Evolutionary conservation across 441 rosid genomes (phyloP).

Genomic region (Dalechampia spathulata): DNA sequence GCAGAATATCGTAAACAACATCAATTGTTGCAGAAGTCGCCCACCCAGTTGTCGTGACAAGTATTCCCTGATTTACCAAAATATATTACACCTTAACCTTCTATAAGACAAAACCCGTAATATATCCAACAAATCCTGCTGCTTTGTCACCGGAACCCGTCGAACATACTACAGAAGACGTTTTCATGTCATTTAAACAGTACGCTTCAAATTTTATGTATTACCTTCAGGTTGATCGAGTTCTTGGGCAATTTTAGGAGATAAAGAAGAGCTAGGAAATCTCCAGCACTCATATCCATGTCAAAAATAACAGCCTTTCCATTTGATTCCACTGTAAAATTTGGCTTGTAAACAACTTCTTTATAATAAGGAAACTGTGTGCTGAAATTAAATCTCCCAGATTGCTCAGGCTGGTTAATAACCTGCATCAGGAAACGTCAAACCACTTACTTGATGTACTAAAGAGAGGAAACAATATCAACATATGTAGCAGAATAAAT

Average conservation of each 20-base stretch:
- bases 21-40: constrained; percentile 92
- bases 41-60: constrained; percentile 96
- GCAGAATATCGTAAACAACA: constrained; percentile 71
- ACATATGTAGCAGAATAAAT: no score
- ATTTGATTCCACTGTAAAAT: constrained; percentile 33
- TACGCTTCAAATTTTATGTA: no score
- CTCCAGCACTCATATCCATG: constrained; percentile 99
- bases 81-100: no score
- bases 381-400: constrained; percentile 62
- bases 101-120: no score
- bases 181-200: no score
- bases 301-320: constrained; percentile 62
- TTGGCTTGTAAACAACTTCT: constrained; percentile 46
- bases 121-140: no score
- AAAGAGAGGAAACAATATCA: no score
- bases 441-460: no score
- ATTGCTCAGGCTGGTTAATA: constrained; percentile 45
- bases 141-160: no score
- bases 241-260: constrained; percentile 77
- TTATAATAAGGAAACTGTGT: constrained; percentile 62
- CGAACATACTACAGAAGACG: no score
- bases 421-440: constrained; percentile 36
- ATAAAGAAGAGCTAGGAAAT: constrained; percentile 71
- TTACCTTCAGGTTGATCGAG: constrained; percentile 64
- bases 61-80: no score